Evolutionary conservation across 768 basidiomycete species (phyloP).

Genomic region (Mycena crocata): DNA sequence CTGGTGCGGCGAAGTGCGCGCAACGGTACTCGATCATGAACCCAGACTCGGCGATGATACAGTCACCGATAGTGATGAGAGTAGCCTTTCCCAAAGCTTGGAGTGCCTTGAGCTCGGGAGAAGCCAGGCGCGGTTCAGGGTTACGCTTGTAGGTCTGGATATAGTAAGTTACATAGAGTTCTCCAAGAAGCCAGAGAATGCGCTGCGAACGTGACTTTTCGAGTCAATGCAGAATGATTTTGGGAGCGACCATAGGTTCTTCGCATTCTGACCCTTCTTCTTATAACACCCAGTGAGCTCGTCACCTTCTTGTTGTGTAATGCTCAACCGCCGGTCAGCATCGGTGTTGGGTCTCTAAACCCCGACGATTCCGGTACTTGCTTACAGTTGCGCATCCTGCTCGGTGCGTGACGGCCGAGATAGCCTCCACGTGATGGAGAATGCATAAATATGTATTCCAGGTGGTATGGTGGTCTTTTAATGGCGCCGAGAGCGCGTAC

Average conservation of each 20-base stretch:
- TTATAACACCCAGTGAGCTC: too few species aligned
- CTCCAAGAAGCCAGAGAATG: constrained; percentile 55
- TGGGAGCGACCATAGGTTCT: background rate
- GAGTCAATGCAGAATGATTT: constrained; percentile 46
- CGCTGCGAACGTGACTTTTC: constrained; percentile 49
- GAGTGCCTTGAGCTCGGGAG: constrained; percentile 43
- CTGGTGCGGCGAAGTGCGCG: constrained; percentile 7
- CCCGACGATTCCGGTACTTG: too few species aligned
- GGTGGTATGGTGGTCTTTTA: too few species aligned
- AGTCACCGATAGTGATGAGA: constrained; percentile 49
- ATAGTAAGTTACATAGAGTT: constrained; percentile 51
- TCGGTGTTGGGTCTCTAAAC: too few species aligned
- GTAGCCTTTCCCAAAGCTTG: constrained; percentile 52
- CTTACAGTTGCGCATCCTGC: too few species aligned
- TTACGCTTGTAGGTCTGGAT: constrained; percentile 46
- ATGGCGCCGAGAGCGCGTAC: too few species aligned
- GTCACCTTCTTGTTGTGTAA: too few species aligned
- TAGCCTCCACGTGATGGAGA: too few species aligned
- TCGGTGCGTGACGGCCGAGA: too few species aligned
- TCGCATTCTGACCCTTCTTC: too few species aligned
- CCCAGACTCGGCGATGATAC: constrained; percentile 51
- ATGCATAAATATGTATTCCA: too few species aligned
- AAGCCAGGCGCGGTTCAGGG: constrained; percentile 36
- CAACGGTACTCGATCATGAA: constrained; percentile 41
- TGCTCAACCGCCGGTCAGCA: too few species aligned